Evolutionary conservation across 2,329 filamentous ascomycete genomes (phyloP), one percentile per base, ranked within the genome.

Genomic region (Alternaria sp.): DNA sequence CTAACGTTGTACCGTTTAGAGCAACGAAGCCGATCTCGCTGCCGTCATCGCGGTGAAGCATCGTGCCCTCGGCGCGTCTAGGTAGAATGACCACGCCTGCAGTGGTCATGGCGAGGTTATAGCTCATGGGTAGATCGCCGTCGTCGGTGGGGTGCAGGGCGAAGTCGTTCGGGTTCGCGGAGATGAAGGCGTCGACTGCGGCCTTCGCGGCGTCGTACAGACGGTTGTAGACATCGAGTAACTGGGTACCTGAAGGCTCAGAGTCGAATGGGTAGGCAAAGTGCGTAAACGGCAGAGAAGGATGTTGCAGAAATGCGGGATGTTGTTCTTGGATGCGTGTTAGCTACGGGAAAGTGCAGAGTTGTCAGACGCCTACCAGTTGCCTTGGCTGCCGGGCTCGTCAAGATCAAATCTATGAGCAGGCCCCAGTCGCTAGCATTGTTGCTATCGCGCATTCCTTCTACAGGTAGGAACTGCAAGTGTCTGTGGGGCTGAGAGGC

Each of bases 401-500:
- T 68, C 19, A 79, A 46, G 36, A 83, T 77, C 13, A 72, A 32
- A 58, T 87, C 84, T 47, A 86, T 82, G n/a, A 87, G 74, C 10
- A 85, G 79, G 21, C 74, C 69, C 86, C 86, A 88, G n/a, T 66
- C 71, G 11, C 72, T 62, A 4, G 71, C 64, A 6, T 74, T 72
- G 13, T 78, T 75, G 28, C 78, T 68, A 11, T 74, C 88, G 36
- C 80, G 83, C 89, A 93, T 92, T 17, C 83, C 80, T 8, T 86
- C 83, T 0, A 92, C 83, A 0, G 90, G 89, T 4, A 93, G 78
- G n/a, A 93, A 84, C 76, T 93, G 91, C 25, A 93, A 77, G 71
- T 93, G 91, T 5, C 91, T 80, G 73, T 93, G 91, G 12, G 90
- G 86, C 75, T 93, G 90, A 67, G 88, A 91, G 1, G 90, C 90